These are phyloP conservation scores for Sporothrix brasiliensis DNA, from an alignment of 2,329 filamentous ascomycete genomes.

Conservation along the genomic window DNA sequence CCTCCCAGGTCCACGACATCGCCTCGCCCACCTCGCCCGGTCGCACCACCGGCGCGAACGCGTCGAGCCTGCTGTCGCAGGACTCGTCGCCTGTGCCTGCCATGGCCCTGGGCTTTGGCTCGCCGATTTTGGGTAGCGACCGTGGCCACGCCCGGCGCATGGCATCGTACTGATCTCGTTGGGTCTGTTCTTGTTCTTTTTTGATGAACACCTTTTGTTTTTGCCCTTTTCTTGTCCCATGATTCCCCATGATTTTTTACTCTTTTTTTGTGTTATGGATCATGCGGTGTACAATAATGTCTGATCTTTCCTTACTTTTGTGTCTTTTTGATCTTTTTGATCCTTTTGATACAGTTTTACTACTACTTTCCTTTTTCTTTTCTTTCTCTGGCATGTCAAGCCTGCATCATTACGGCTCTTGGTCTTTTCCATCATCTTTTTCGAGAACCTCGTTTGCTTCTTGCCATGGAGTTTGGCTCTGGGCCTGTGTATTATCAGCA, in stretches of 20 bases:
- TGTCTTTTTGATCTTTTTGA: not conserved
- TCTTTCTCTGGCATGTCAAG: constrained; percentile 12
- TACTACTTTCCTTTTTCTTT: constrained; percentile 12
- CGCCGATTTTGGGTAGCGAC: constrained; percentile 52
- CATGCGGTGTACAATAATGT: constrained; percentile 30
- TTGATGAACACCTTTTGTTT: not conserved
- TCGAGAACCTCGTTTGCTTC: not conserved
- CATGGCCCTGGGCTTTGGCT: constrained; percentile 48
- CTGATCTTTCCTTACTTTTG: constrained; percentile 11
- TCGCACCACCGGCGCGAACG: constrained; percentile 39
- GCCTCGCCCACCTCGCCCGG: constrained; percentile 60
- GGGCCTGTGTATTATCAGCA: constrained; percentile 18
- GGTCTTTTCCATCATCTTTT: not conserved
- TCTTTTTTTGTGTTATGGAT: constrained; percentile 20
- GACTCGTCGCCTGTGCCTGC: constrained; percentile 45
- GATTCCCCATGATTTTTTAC: constrained; percentile 20
- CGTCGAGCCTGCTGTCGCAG: constrained; percentile 32
- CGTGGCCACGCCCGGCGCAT: constrained; percentile 62
- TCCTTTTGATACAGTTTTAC: constrained; percentile 15
- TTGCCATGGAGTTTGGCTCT: constrained; percentile 20
- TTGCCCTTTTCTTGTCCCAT: constrained; percentile 22
- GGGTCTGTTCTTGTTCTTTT: not conserved
- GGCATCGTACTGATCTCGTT: constrained; percentile 60
- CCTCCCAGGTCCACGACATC: constrained; percentile 46
- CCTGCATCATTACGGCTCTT: constrained; percentile 14